These are phyloP conservation scores for Musa acuminata DNA, from an alignment of 176 grass and related monocot genomes.

Conservation along the genomic window DNA sequence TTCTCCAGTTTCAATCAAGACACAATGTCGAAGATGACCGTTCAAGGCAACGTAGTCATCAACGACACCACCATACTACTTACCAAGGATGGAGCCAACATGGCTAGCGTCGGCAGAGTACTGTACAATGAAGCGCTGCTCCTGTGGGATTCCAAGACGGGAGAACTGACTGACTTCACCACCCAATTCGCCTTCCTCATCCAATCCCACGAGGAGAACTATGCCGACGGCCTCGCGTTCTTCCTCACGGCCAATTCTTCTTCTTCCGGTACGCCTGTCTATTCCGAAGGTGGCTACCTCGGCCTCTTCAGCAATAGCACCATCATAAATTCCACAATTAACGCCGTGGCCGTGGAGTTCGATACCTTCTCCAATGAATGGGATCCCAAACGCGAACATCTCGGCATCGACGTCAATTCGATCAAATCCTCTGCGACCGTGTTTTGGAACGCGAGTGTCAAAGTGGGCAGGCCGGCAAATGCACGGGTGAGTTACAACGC, in stretches of 20 bases:
- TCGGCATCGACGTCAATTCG: constrained; percentile 24
- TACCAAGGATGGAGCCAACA: background rate
- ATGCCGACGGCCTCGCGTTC: constrained; percentile 20
- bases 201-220: background rate
- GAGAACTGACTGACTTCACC: constrained; percentile 20
- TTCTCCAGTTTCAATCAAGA: constrained; percentile 18
- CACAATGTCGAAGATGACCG: background rate
- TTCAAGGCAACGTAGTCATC: background rate
- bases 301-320: constrained; percentile 20
- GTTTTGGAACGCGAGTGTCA: background rate
- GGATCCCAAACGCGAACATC: background rate
- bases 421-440: constrained; percentile 12
- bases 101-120: background rate
- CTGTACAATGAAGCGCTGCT: constrained; percentile 5
- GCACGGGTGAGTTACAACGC: background rate
- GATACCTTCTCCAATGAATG: constrained; percentile 13
- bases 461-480: background rate
- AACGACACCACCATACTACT: background rate
- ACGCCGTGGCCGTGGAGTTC: constrained; percentile 24
- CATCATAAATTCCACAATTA: background rate
- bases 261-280: background rate
- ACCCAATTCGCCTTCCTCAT: constrained; percentile 27
- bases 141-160: constrained; percentile 8
- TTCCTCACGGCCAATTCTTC: constrained; percentile 13
- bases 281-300: constrained; percentile 4